Percentiles rank a stretch among this genome's conserved stretches.
These are phyloP conservation scores for Melianthus villosus DNA, from an alignment of 441 rosid species.

Conservation along the genomic window DNA sequence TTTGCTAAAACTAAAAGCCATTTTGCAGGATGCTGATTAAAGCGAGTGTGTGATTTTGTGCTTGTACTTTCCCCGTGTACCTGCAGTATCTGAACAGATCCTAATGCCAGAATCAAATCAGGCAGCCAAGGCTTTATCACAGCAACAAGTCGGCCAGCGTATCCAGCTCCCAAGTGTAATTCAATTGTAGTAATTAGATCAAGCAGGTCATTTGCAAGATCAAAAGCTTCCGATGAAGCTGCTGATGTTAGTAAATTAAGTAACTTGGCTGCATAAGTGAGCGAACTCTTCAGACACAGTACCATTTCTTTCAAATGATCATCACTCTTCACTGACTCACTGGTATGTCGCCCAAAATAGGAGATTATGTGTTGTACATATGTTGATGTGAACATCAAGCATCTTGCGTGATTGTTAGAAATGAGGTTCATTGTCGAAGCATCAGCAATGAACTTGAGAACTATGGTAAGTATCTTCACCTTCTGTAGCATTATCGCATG, in stretches of 20 bases:
- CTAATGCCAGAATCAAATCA: conserved; percentile 70
- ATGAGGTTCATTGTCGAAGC: conserved; percentile 35
- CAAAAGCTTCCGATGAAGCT: conserved; percentile 34
- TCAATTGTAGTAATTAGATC: conserved; percentile 40
- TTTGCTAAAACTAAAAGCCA: conserved; percentile 52
- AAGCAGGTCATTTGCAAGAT: conserved; percentile 44
- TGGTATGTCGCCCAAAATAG: conserved; percentile 21
- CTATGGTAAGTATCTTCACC: conserved; percentile 41
- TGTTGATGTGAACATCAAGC: conserved; percentile 38
- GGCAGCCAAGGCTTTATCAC: conserved; percentile 69
- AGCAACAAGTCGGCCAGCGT: conserved; percentile 33
- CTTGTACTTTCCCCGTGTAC: conserved; percentile 19
- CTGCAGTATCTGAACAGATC: conserved; percentile 28
- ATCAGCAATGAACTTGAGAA: conserved; percentile 65
- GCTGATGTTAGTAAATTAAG: conserved; percentile 35
- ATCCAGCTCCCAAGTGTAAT: conserved; percentile 29
- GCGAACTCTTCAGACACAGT: conserved; percentile 50
- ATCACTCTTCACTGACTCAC: conserved; percentile 21
- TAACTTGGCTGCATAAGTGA: conserved; percentile 57
- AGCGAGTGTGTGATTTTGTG: conserved; percentile 17
- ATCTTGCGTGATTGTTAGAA: conserved; percentile 24
- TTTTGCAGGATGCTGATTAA: conserved; percentile 35
- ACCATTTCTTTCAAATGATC: conserved; percentile 34
- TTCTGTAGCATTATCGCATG: conserved; percentile 23
- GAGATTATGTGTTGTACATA: conserved; percentile 31